Conservation (phyloP, 495 filamentous ascomycete genomes). For the Rhypophila decipiens region DNA sequence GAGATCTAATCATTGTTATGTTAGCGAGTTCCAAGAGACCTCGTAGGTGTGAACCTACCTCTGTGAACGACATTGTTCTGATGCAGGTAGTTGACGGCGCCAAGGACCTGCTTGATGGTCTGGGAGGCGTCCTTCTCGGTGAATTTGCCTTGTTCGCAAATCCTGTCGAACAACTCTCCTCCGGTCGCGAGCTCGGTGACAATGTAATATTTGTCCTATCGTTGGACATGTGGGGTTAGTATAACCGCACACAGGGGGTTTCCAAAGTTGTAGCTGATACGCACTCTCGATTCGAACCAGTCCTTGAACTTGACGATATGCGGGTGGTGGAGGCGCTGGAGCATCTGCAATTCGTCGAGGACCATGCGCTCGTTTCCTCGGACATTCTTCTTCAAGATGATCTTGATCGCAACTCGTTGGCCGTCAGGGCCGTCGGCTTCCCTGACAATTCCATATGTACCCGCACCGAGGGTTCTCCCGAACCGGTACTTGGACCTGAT, state of each 20-base stretch:
- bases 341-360: constrained; percentile 89
- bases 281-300: constrained; percentile 94
- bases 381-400: constrained; percentile 99
- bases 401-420: constrained; percentile 88
- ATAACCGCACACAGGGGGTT: background rate
- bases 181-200: constrained; percentile 95
- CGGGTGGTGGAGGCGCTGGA: constrained; percentile 83
- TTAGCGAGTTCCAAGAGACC: no score
- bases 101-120: constrained; percentile 91
- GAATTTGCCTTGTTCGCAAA: constrained; percentile 97
- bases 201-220: constrained; percentile 99
- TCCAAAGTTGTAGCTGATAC: constrained; percentile 10
- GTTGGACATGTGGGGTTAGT: constrained; percentile 3
- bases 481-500: constrained; percentile 78
- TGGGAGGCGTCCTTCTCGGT: constrained; percentile 98
- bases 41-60: constrained; percentile 59
- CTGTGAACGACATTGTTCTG: constrained; percentile 92
- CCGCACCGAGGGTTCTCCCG: constrained; percentile 87
- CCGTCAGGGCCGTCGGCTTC: constrained; percentile 79
- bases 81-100: constrained; percentile 92
- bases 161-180: constrained; percentile 95
- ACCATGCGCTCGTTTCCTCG: constrained; percentile 98
- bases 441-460: constrained; percentile 96
- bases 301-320: constrained; percentile 98
- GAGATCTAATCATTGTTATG: constrained; percentile 60